A percentile compares a stretch with the other conserved stretches of the same genome.
Conservation (phyloP, 2,329 filamentous ascomycete species). For the Fusarium sp. region DNA sequence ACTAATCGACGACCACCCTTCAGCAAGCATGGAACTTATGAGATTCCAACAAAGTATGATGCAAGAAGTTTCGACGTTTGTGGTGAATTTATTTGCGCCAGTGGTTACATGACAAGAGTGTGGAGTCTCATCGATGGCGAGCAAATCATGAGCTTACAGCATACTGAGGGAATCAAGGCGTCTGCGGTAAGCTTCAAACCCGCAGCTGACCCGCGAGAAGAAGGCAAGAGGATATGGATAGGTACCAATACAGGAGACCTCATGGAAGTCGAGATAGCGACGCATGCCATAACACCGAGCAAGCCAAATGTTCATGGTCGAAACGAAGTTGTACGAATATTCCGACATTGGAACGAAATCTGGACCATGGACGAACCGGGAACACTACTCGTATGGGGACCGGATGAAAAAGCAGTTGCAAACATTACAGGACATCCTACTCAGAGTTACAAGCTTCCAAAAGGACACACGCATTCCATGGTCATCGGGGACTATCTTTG, state of each 20-base stretch:
- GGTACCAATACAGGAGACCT: slow-evolving; percentile 90
- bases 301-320: slow-evolving; percentile 79
- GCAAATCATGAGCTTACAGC: slow-evolving; percentile 79
- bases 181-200: slow-evolving; percentile 89
- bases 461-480: slow-evolving; percentile 87
- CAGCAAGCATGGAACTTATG: slow-evolving; percentile 74
- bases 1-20: slow-evolving; percentile 85
- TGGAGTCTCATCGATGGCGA: slow-evolving; percentile 89
- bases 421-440: slow-evolving; percentile 76
- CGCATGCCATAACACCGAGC: slow-evolving; percentile 73
- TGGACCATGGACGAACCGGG: slow-evolving; percentile 95
- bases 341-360: slow-evolving; percentile 85
- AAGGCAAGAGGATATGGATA: slow-evolving; percentile 86
- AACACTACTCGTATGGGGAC: slow-evolving; percentile 85
- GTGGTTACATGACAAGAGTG: slow-evolving; percentile 84
- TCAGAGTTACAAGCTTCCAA: slow-evolving; percentile 79
- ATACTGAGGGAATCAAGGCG: slow-evolving; percentile 85
- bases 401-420: slow-evolving; percentile 75
- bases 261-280: slow-evolving; percentile 84
- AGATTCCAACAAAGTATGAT: slow-evolving; percentile 87
- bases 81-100: slow-evolving; percentile 86
- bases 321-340: slow-evolving; percentile 83
- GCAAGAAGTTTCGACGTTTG: slow-evolving; percentile 87
- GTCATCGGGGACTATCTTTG: slow-evolving; percentile 86
- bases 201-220: slow-evolving; percentile 76